phyloP scores from a whole-genome alignment of 2,329 filamentous ascomycete genomes.

The Colletotrichum kahawae region DNA sequence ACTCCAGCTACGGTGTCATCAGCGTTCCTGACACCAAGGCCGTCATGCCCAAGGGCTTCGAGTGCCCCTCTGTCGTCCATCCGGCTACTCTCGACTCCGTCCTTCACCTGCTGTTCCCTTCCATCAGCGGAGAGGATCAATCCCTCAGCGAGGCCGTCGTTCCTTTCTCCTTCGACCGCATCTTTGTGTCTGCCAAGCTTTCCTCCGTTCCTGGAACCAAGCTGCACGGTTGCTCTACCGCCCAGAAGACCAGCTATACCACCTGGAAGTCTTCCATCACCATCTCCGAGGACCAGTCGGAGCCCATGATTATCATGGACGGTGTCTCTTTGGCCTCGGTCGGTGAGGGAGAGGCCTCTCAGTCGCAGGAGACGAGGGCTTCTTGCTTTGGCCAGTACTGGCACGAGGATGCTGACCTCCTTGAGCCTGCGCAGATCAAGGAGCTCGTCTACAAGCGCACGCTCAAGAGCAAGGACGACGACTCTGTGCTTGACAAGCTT shows the following conservation, averaged over 20 bases:
- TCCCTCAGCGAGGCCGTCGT: constrained; percentile 10
- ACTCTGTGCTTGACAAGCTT: constrained; percentile 15
- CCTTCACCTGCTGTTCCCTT: constrained; percentile 20
- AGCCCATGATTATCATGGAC: constrained; percentile 12
- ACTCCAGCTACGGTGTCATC: not conserved
- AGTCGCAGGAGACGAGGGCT: constrained; percentile 5
- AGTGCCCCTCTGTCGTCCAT: constrained; percentile 16
- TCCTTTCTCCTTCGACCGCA: constrained; percentile 12
- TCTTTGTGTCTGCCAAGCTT: constrained; percentile 13
- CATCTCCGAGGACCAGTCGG: constrained; percentile 6
- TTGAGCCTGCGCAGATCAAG: constrained; percentile 10
- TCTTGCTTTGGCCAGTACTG: constrained; percentile 10
- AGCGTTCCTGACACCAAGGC: constrained; percentile 13
- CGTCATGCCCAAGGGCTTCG: constrained; percentile 18
- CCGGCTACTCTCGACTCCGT: constrained; percentile 20
- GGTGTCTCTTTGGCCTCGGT: constrained; percentile 12
- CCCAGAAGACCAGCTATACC: constrained; percentile 18
- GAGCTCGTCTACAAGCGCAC: constrained; percentile 13
- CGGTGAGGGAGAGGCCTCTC: not conserved
- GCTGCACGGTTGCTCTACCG: constrained; percentile 6
- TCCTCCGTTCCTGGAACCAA: constrained; percentile 1
- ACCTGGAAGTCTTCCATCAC: constrained; percentile 15
- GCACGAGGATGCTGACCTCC: constrained; percentile 11
- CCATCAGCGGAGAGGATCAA: constrained; percentile 13
- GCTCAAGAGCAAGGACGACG: constrained; percentile 14